Evolutionary conservation across 1,139 yeast species (phyloP), one percentile per base, ranked within the genome.

Genomic region (Suhomyces ambrosiae): DNA sequence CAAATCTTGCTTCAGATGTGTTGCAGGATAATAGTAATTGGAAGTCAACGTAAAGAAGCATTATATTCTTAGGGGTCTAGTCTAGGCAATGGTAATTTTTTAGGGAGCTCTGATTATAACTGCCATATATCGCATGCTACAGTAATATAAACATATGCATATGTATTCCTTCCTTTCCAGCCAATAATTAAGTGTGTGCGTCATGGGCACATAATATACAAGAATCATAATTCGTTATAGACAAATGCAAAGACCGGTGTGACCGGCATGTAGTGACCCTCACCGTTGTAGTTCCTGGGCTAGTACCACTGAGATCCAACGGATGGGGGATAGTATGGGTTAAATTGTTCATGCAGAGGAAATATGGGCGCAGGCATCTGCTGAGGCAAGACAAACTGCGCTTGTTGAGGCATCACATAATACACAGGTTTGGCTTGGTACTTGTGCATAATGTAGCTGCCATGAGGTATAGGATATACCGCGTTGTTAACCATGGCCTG

Each of bases 401-500:
- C 22, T n/a, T 33, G 35, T 9, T 34, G 38, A 23, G 42, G 39
- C 18, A 35, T 28, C 32, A 35, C 33, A 28, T 25, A 32, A 11
- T 29, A 30, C n/a, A 33, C 37, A 4, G 37, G 37, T 17, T 16
- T 30, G 14, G 23, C 10, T n/a, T 18, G 31, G 31, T 28, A 28
- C 24, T 35, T 33, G 23, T 18, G 32, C 23, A 19, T 35, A 7
- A 13, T 27, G 30, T 26, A 14, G 27, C 10, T 4, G 7, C 16
- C 8, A 10, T 9, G 16, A 5, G 6, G 8, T 5, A 16, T 6
- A 4, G 16, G 14, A 12, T 12, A 11, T 8, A 10, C 27, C 7
- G 23, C 27, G 30, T 38, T 33, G 26, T 38, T 33, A 25, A 30
- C 38, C 30, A 38, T 25, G 21, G 41, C 41, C 33, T 35, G 40